Base-by-base conservation (phyloP, 768 basidiomycete species). In the Lentinus brumalis region DNA sequence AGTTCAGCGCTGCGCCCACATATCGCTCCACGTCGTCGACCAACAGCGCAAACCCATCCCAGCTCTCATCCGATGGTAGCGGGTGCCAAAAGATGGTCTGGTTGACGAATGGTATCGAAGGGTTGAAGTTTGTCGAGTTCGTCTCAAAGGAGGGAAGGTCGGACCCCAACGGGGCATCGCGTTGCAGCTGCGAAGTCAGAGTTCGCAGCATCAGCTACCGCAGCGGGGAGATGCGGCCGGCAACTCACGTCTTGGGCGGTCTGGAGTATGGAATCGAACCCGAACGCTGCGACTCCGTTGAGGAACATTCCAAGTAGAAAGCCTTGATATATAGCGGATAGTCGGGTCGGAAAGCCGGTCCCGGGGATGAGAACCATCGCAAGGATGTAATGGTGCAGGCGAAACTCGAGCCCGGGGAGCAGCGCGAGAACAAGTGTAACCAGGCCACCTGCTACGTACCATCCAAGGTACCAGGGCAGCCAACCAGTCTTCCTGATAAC, bases 1-100 rank as follows among this genome's bases (percentile, higher is more conserved):
- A 92, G 67, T 91, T 91, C 50, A 91, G 75, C 4, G 84, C 85
- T 14, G 77, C 73, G 10, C 93, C 91, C n/a, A 79, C 71, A 68
- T 89, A 93, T 65, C 88, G 79, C 71, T 92, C 85, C 0, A 96
- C 92, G 65, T 95, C 94, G 69, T 95, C 91, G n/a, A 93, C 83
- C 14, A 95, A 78, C 29, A 95, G 80, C 0, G 84, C 77, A 68
- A 92, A 93, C 5, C 91, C 91, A 67, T 88, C 85, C 89, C 89
- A 94, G 3, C 77, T 80, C 35, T 73, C 69, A 18, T 70, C 70
- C 4, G 62, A 57, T 4, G 77, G 72, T 9, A 78, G 65, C 0
- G 71, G 50, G n/a, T 66, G 59, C 79, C 80, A 81, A 30, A 62
- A 62, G 15, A 82, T 66, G 18, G 67, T 68, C 41, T 73, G 74